Evolutionary conservation across 2,329 filamentous ascomycete species (phyloP).

Genomic region (Colletotrichum sojae): DNA sequence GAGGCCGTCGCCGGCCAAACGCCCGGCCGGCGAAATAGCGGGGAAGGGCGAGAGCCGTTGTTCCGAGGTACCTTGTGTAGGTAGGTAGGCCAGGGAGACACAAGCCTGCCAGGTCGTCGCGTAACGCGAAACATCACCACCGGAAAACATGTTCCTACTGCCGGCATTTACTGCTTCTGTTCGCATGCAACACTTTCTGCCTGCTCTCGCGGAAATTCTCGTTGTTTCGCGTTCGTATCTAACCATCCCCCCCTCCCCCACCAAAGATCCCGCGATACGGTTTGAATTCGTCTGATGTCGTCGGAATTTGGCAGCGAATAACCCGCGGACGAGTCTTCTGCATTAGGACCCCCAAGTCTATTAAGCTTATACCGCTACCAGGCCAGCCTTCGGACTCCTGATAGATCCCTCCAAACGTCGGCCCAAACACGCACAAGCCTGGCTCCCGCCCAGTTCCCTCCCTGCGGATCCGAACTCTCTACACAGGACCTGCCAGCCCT

Average conservation of each 20-base stretch:
- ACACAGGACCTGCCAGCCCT: neutral
- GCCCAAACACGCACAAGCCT: neutral
- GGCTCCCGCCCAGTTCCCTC: neutral
- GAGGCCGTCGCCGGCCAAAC: neutral
- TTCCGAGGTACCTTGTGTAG: neutral
- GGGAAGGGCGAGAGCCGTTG: neutral
- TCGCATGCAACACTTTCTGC: neutral
- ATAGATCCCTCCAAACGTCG: neutral
- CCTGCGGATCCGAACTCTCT: conserved; percentile 12
- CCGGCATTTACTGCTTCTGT: neutral
- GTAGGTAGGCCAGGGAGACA: no score
- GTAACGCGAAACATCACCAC: neutral
- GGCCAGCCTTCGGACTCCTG: neutral
- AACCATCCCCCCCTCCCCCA: neutral
- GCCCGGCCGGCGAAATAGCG: conserved; percentile 1
- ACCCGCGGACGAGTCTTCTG: neutral
- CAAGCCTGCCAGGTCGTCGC: neutral
- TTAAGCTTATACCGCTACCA: neutral
- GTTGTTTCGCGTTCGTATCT: neutral
- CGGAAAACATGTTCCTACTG: neutral
- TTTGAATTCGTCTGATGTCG: conserved; percentile 4
- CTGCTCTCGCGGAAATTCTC: conserved; percentile 3
- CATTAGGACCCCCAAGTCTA: neutral
- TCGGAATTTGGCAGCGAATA: conserved; percentile 4
- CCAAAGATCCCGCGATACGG: neutral